Evolutionary conservation across 23 red algal species (phyloP).

Genomic region (Pyropia haitanensis): DNA sequence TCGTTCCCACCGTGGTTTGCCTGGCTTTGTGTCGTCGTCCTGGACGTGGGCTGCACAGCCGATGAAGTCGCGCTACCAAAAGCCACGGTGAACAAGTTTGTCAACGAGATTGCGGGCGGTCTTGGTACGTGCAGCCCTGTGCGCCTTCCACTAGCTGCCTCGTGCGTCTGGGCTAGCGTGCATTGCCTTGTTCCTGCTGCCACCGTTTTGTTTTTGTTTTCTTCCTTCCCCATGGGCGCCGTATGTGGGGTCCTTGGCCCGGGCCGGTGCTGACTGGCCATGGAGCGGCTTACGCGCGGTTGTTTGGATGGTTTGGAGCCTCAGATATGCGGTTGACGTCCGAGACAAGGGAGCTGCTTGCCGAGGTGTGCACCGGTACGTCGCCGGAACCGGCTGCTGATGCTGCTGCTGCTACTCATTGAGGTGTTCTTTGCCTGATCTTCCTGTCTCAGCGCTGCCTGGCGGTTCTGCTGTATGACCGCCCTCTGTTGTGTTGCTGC

Average conservation of each 20-base stretch:
- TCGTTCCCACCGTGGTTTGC: background rate
- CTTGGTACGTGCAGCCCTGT: slow-evolving; percentile 7
- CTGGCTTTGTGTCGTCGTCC: background rate
- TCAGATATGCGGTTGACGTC: slow-evolving; percentile 50
- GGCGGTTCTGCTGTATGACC: background rate
- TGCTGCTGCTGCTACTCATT: too few species aligned
- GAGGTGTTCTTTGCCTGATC: too few species aligned
- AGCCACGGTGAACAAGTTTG: slow-evolving; percentile 94
- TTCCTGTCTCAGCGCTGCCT: too few species aligned
- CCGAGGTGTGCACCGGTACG: slow-evolving; percentile 47
- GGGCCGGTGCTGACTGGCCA: background rate
- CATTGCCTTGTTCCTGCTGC: background rate
- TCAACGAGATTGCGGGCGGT: slow-evolving; percentile 55
- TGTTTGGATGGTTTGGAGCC: background rate
- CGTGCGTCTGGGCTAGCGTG: background rate
- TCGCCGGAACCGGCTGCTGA: background rate
- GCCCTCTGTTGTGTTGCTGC: background rate
- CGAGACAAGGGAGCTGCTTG: slow-evolving; percentile 67
- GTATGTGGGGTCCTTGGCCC: too few species aligned
- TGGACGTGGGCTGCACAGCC: background rate
- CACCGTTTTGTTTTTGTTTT: background rate
- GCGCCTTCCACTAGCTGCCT: background rate
- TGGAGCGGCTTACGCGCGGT: background rate
- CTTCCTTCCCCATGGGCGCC: too few species aligned
- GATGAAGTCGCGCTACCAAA: slow-evolving; percentile 81